Conservation (phyloP, 768 basidiomycete species). For the Pulveroboletus ravenelii region DNA sequence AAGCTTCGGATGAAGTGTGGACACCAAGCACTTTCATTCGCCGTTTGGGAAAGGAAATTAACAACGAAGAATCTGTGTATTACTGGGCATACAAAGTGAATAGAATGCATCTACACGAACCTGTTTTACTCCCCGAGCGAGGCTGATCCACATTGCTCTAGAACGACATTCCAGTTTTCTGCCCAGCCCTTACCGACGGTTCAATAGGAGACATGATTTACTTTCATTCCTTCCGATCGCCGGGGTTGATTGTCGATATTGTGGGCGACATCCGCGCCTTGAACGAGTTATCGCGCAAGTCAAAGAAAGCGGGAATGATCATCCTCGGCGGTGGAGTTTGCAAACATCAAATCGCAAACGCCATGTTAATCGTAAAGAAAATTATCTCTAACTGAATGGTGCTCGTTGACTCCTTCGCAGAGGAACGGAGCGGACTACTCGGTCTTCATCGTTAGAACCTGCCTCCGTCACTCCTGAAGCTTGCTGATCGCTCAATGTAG, state of each 20-base stretch:
- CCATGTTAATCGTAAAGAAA: constrained; percentile 87
- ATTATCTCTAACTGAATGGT: neutral
- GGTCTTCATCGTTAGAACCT: constrained; percentile 76
- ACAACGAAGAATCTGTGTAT: constrained; percentile 95
- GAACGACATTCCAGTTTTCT: constrained; percentile 99
- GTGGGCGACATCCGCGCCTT: constrained; percentile 89
- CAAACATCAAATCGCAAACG: constrained; percentile 99
- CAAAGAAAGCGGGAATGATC: constrained; percentile 96
- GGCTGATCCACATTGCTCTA: constrained; percentile 37
- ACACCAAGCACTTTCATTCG: constrained; percentile 91
- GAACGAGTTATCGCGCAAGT: constrained; percentile 84
- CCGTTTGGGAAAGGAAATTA: constrained; percentile 93
- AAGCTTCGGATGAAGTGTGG: constrained; percentile 67
- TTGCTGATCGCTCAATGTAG: constrained; percentile 33
- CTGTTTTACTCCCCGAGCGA: constrained; percentile 8
- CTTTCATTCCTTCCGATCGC: constrained; percentile 91
- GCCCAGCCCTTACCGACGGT: constrained; percentile 96
- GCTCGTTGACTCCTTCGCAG: constrained; percentile 37
- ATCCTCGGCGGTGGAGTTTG: constrained; percentile 97
- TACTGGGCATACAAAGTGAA: constrained; percentile 99
- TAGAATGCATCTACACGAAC: constrained; percentile 20
- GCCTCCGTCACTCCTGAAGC: neutral
- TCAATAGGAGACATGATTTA: constrained; percentile 99
- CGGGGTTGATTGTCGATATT: constrained; percentile 86
- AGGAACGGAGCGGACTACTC: constrained; percentile 97